Percentiles rank a stretch among this genome's conserved stretches.
Evolutionary conservation across 2,329 filamentous ascomycete species (phyloP).

Genomic region (Arthrobotrys megalospora): DNA sequence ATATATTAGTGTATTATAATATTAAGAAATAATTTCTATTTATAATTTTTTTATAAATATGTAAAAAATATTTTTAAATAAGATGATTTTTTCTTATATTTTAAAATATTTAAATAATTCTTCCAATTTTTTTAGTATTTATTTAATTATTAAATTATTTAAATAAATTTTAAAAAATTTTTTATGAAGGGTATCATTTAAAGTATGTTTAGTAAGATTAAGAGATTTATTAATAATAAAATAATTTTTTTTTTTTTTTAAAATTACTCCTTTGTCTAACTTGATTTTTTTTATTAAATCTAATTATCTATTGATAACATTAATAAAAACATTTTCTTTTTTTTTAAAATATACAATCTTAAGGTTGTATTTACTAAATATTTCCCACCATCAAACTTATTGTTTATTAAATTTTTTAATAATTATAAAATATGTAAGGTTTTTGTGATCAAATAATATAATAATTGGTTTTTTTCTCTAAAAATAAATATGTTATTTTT

Average conservation of each 20-base stretch:
- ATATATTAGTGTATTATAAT: not conserved
- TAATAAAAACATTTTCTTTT: not conserved
- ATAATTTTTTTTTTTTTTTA: not conserved
- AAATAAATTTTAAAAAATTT: not conserved
- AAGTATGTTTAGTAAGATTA: not conserved
- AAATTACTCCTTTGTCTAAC: not conserved
- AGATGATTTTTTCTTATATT: not conserved
- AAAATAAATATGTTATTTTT: not conserved
- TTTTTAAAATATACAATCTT: not conserved
- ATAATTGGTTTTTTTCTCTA: not conserved
- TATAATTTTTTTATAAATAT: not conserved
- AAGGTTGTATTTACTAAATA: not conserved
- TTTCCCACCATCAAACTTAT: not conserved
- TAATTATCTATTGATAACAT: not conserved
- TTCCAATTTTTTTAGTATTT: not conserved
- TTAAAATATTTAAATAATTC: not conserved
- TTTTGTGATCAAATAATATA: not conserved
- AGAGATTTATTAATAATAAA: slow-evolving; percentile 5
- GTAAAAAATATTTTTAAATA: slow-evolving; percentile 4
- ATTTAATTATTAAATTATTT: not conserved
- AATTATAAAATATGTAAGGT: slow-evolving; percentile 5
- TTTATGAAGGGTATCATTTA: not conserved
- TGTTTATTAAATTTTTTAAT: not conserved
- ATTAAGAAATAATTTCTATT: not conserved
- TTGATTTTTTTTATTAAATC: not conserved